Evolutionary conservation across 768 basidiomycete species (phyloP).

Genomic region (Tricholoma hemisulphureum): DNA sequence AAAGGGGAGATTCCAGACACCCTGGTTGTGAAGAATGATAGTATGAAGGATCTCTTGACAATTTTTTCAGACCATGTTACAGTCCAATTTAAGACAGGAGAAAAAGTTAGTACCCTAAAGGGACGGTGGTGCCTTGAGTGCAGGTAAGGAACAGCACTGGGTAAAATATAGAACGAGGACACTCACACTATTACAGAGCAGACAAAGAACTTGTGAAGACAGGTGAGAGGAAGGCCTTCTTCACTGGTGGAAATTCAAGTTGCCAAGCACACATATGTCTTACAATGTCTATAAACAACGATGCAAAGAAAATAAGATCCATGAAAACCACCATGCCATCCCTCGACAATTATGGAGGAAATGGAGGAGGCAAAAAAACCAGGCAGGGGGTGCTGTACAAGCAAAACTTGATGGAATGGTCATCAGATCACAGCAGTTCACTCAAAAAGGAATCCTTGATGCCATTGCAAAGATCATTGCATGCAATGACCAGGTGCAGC

Average conservation of each 20-base stretch:
- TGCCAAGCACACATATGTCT: not conserved
- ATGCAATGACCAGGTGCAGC: no score
- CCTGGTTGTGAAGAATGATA: no score
- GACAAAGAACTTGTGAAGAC: not conserved
- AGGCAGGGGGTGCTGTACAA: no score
- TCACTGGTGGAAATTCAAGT: not conserved
- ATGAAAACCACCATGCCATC: not conserved
- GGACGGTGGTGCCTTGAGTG: constrained; percentile 1
- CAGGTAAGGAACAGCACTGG: not conserved
- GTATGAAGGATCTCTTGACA: no score
- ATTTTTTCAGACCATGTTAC: no score
- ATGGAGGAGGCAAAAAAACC: no score
- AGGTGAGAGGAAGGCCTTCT: not conserved
- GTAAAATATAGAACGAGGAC: not conserved
- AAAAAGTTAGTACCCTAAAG: not conserved
- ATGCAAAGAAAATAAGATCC: not conserved
- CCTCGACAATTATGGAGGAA: no score
- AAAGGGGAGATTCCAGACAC: constrained; percentile 5
- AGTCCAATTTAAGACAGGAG: constrained; percentile 11
- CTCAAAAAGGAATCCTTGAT: no score
- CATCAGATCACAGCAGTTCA: no score
- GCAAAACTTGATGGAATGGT: no score
- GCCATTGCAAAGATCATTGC: no score
- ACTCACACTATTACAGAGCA: not conserved
- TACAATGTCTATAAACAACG: constrained; percentile 3